Base-by-base conservation (phyloP, 495 filamentous ascomycete species). In the Jackrogersella multiformis region DNA sequence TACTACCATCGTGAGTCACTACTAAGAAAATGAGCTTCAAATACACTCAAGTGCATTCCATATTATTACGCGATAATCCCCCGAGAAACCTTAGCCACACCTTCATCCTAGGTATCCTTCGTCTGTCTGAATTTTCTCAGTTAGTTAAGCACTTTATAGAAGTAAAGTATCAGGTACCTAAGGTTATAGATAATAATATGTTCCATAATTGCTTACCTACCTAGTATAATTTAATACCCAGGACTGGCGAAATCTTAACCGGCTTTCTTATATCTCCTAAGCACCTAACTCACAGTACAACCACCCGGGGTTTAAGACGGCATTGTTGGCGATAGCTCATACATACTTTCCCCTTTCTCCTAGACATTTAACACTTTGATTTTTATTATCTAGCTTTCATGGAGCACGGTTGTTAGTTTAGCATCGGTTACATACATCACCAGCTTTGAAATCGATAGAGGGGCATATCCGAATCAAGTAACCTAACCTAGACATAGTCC, bases 401-500 rank as follows among this genome's bases (percentile, higher is more conserved):
- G 42, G 7, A 42, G 35, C 20, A 32, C 34, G 20, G 12, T 28
- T 15, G 8, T 46, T 16, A 0, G 4, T 21, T 12, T 3, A 44
- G 26, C 5, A 5, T 56, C 23, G 45, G 24, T 60, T 48, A 56
- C 56, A 10, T 55, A n/a, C n/a, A n/a, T n/a, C 41, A 54, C 15
- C 28, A 20, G 3, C 46, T 16, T 42, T 28, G 15, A 24, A 15
- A 2, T 49, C 16, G 12, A 4, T 18, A 10, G 9, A 12, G 52
- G 42, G 56, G n/a, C 66, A 30, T 64, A 69, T 46, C 61, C 61
- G 67, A 20, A 34, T 46, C 32, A 10, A 45, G 13, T n/a, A n/a
- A n/a, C n/a, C n/a, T n/a, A n/a, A n/a, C n/a, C n/a, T 20, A 49
- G 67, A 69, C 67, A 32, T 61, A 65, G 67, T 30, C 67, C 67